phyloP scores from a whole-genome alignment of 2,329 filamentous ascomycete species.

The Penicillium expansum region DNA sequence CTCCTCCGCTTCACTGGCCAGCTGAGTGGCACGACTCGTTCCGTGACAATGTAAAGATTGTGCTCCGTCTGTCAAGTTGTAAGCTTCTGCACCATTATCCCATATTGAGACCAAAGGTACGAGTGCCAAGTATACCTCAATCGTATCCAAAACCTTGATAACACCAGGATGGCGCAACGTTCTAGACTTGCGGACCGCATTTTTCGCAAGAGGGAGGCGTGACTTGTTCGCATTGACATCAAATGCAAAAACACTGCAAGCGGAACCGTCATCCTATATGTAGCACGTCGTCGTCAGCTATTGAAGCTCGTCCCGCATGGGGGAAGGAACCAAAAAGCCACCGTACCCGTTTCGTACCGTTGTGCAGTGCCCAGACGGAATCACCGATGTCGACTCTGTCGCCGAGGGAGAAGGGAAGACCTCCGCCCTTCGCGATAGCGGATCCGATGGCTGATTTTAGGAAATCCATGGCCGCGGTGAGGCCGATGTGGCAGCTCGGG shows the following conservation, averaged over 20 bases:
- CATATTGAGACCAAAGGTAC: not conserved
- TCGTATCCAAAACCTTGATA: conserved; percentile 87
- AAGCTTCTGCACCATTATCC: conserved; percentile 1
- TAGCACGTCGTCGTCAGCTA: conserved; percentile 13
- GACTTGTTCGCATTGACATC: conserved; percentile 79
- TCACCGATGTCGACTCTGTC: conserved; percentile 89
- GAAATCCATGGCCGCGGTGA: conserved; percentile 72
- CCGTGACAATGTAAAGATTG: conserved; percentile 94
- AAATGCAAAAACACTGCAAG: conserved; percentile 97
- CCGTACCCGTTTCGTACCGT: conserved; percentile 82
- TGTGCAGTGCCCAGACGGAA: conserved; percentile 94
- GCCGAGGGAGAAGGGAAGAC: conserved; percentile 89
- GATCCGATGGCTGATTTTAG: conserved; percentile 96
- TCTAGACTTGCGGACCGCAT: conserved; percentile 88
- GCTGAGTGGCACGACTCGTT: conserved; percentile 78
- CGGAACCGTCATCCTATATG: conserved; percentile 79
- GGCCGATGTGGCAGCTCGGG: conserved; percentile 8
- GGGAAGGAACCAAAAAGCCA: not conserved
- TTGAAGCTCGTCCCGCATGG: not conserved
- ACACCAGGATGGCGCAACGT: conserved; percentile 93
- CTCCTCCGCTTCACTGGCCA: conserved; percentile 91
- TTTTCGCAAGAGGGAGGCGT: conserved; percentile 80
- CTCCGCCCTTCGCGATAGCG: conserved; percentile 89
- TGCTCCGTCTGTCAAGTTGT: conserved; percentile 69
- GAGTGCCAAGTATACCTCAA: conserved; percentile 63